Evolutionary conservation across 2,329 filamentous ascomycete genomes (phyloP).

Genomic region (Phialophora macrospora): DNA sequence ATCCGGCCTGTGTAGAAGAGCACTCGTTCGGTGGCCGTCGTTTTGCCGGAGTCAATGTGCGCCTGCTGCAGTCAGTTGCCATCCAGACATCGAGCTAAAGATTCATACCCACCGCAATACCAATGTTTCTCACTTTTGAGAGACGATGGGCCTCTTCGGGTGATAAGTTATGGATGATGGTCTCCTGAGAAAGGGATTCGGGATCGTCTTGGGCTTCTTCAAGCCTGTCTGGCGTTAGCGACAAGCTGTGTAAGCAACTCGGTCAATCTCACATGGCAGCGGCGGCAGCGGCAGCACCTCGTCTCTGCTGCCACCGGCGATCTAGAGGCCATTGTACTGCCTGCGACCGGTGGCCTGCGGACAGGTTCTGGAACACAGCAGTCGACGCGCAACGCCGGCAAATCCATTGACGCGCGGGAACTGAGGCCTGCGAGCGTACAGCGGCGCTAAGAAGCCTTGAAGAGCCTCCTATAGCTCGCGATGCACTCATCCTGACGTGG

Average conservation of each 20-base stretch:
- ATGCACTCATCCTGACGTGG: constrained; percentile 37
- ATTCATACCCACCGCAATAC: constrained; percentile 75
- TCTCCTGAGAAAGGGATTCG: constrained; percentile 62
- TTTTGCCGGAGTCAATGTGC: constrained; percentile 98
- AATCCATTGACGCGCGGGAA: constrained; percentile 46
- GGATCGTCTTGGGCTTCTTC: constrained; percentile 63
- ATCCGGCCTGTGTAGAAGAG: constrained; percentile 98
- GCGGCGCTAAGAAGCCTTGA: constrained; percentile 40
- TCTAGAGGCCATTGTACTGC: constrained; percentile 43
- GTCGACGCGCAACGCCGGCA: constrained; percentile 46
- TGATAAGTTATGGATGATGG: constrained; percentile 78
- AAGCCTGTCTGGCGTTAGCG: constrained; percentile 45
- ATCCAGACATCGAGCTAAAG: not conserved
- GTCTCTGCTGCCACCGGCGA: constrained; percentile 50
- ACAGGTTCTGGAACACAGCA: constrained; percentile 19
- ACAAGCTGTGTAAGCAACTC: not conserved
- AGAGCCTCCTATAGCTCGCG: constrained; percentile 34
- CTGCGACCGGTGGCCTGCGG: constrained; percentile 14
- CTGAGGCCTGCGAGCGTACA: constrained; percentile 46
- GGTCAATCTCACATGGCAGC: constrained; percentile 49
- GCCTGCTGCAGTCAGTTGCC: constrained; percentile 60
- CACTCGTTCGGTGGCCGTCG: constrained; percentile 92
- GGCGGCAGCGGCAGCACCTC: constrained; percentile 51
- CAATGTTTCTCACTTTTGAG: constrained; percentile 88
- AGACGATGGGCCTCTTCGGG: constrained; percentile 78